These are phyloP conservation scores for Skeletonema potamos DNA, from an alignment of 108 stramenopile species.

Conservation along the genomic window DNA sequence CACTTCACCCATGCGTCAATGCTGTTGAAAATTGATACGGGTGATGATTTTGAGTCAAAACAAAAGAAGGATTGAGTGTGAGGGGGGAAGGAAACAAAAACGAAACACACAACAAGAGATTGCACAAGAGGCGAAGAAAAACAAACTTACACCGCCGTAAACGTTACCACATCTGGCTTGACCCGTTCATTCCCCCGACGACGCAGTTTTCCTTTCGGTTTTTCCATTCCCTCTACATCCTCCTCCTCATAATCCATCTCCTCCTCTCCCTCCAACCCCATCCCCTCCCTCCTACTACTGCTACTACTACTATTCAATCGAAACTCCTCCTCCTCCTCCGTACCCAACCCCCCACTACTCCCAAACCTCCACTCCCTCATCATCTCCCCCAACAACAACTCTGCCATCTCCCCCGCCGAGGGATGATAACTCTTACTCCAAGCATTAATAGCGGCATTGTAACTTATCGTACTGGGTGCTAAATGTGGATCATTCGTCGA, in stretches of 20 bases:
- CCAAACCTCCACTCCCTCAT: constrained; percentile 45
- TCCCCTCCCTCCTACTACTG: no score
- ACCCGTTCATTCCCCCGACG: constrained; percentile 36
- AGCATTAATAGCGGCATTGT: constrained; percentile 70
- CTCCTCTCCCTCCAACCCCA: constrained; percentile 10
- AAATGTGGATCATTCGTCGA: constrained; percentile 45
- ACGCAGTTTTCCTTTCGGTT: neutral
- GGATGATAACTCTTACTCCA: constrained; percentile 62
- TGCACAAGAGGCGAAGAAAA: neutral
- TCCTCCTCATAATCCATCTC: constrained; percentile 1
- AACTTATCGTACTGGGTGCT: constrained; percentile 55
- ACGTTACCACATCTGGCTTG: constrained; percentile 70
- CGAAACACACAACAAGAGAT: neutral
- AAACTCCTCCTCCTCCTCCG: neutral
- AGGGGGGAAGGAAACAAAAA: neutral
- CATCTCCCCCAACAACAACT: constrained; percentile 63
- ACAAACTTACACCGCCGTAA: constrained; percentile 50
- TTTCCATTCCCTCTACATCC: neutral
- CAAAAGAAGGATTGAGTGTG: no score
- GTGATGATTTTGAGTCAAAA: no score
- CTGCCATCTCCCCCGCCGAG: constrained; percentile 49
- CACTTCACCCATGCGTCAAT: constrained; percentile 58
- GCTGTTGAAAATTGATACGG: no score
- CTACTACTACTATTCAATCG: neutral
- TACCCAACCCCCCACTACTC: constrained; percentile 1